Conservation (phyloP, 2,329 filamentous ascomycete genomes). For the Fonsecaea monophora region DNA sequence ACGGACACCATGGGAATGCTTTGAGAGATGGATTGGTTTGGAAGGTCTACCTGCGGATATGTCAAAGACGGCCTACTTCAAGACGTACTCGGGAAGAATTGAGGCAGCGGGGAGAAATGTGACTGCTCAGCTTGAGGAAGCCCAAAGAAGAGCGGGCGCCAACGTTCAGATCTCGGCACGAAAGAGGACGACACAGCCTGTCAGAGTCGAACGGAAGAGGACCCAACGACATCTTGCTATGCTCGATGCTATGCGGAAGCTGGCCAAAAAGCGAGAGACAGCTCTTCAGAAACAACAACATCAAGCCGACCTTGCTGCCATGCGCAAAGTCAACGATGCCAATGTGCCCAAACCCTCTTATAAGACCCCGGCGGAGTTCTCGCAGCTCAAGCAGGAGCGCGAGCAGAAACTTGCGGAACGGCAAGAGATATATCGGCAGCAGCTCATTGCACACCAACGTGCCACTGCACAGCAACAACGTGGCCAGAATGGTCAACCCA, state of each 20-base stretch:
- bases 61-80: slow-evolving; percentile 95
- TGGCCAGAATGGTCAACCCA: slow-evolving; percentile 51
- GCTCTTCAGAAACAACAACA: slow-evolving; percentile 87
- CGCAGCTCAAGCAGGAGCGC: slow-evolving; percentile 83
- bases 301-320: slow-evolving; percentile 73
- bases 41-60: slow-evolving; percentile 92
- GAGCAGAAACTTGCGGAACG: slow-evolving; percentile 71
- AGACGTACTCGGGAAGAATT: slow-evolving; percentile 69
- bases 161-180: slow-evolving; percentile 61
- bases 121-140: slow-evolving; percentile 62
- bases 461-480: slow-evolving; percentile 57
- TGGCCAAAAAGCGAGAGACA: slow-evolving; percentile 92
- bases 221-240: slow-evolving; percentile 86
- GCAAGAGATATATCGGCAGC: slow-evolving; percentile 67
- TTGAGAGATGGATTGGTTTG: slow-evolving; percentile 92
- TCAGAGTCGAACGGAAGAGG: slow-evolving; percentile 84
- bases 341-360: slow-evolving; percentile 59
- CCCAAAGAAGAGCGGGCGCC: slow-evolving; percentile 56
- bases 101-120: slow-evolving; percentile 68
- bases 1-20: slow-evolving; percentile 97
- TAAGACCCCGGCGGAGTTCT: slow-evolving; percentile 88
- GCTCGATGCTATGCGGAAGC: slow-evolving; percentile 92
- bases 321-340: slow-evolving; percentile 76
- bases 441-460: slow-evolving; percentile 64
- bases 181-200: slow-evolving; percentile 74